Evolutionary conservation across 257 asterid genomes (phyloP).

Genomic region (Capsicum chinense): DNA sequence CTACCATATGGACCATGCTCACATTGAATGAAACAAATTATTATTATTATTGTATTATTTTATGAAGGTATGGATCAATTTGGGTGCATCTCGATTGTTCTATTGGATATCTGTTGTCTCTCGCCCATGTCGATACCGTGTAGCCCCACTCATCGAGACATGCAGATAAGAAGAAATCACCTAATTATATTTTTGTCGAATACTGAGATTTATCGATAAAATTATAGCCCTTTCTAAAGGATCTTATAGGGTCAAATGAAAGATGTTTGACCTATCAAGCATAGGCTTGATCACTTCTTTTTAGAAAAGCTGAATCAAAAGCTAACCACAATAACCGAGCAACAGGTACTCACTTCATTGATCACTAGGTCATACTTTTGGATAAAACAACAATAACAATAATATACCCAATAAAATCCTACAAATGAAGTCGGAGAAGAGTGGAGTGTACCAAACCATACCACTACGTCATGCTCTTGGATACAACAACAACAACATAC

Average conservation of each 20-base stretch:
- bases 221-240: neutral
- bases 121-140: neutral
- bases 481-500: no score
- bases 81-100: neutral
- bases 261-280: neutral
- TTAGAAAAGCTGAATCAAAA: neutral
- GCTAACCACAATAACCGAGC: neutral
- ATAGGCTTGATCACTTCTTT: neutral
- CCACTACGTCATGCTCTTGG: no score
- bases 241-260: neutral
- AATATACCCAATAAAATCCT: no score
- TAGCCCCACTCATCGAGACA: neutral
- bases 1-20: conserved; percentile 47
- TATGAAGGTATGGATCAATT: neutral
- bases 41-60: neutral
- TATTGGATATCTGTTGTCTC: neutral
- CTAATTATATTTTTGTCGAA: neutral
- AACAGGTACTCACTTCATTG: no score
- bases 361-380: no score
- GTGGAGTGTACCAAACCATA: no score
- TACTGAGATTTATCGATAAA: neutral
- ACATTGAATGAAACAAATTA: conserved; percentile 30
- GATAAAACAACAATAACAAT: no score
- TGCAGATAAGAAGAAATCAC: neutral
- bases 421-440: no score